phyloP scores from a whole-genome alignment of 2,329 filamentous ascomycete species.

The Colletotrichum australisinense region DNA sequence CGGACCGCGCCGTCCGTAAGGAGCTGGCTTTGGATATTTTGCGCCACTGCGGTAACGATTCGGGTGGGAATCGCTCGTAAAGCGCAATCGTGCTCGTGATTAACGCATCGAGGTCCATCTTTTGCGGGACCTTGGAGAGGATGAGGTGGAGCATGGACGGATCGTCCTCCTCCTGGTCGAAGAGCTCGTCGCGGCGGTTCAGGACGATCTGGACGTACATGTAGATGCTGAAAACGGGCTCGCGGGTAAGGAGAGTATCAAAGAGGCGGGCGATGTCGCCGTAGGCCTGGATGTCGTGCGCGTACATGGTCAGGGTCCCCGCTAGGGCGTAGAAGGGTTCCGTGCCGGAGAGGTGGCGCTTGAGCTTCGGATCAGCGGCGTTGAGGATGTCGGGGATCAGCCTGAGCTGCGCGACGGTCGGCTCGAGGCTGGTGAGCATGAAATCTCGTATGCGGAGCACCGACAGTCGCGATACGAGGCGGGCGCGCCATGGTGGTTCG shows the following conservation, averaged over 20 bases:
- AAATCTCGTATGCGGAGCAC: conserved; percentile 94
- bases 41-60: conserved; percentile 77
- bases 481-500: conserved; percentile 66
- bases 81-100: conserved; percentile 75
- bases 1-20: conserved; percentile 81
- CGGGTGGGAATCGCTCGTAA: conserved; percentile 76
- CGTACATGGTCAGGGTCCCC: conserved; percentile 95
- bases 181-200: conserved; percentile 83
- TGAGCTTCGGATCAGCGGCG: conserved; percentile 77
- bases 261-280: conserved; percentile 90
- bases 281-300: conserved; percentile 93
- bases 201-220: conserved; percentile 91
- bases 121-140: conserved; percentile 86
- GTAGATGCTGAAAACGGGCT: conserved; percentile 91
- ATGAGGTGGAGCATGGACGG: conserved; percentile 93
- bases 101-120: conserved; percentile 82
- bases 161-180: conserved; percentile 82
- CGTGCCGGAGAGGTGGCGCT: conserved; percentile 78
- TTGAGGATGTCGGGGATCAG: conserved; percentile 86
- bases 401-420: conserved; percentile 85
- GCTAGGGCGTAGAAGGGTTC: conserved; percentile 93
- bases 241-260: conserved; percentile 87
- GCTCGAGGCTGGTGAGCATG: conserved; percentile 89
- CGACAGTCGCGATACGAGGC: conserved; percentile 83
- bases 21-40: conserved; percentile 81